Evolutionary conservation across 2,329 filamentous ascomycete species (phyloP).

Genomic region (Pseudogymnoascus sp.): DNA sequence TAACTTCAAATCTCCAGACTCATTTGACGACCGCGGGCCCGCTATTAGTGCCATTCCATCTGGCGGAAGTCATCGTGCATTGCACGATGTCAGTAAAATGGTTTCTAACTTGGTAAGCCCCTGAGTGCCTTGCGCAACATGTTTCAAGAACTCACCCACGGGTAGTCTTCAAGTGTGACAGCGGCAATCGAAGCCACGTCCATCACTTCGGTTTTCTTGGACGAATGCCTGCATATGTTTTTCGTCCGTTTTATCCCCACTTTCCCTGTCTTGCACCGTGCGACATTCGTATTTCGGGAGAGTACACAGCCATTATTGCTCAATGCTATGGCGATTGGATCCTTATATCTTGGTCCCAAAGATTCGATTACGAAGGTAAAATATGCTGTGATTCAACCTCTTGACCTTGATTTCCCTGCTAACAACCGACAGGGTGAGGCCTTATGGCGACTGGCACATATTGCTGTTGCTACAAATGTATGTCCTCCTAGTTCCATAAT

Average conservation of each 20-base stretch:
- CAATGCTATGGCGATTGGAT: slow-evolving; percentile 40
- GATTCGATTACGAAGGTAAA: slow-evolving; percentile 34
- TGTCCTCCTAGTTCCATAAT: background rate
- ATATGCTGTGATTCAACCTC: background rate
- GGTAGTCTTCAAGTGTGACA: slow-evolving; percentile 36
- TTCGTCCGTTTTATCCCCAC: slow-evolving; percentile 39
- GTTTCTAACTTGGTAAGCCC: slow-evolving; percentile 34
- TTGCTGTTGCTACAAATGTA: slow-evolving; percentile 37
- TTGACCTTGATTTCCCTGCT: background rate
- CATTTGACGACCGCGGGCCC: slow-evolving; percentile 32
- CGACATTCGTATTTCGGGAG: slow-evolving; percentile 38
- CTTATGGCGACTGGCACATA: slow-evolving; percentile 38
- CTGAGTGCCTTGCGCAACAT: too few relatives aligned
- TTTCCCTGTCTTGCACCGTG: slow-evolving; percentile 38
- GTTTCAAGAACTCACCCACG: background rate
- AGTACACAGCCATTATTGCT: slow-evolving; percentile 37
- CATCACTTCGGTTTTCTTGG: slow-evolving; percentile 39
- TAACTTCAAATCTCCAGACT: slow-evolving; percentile 26
- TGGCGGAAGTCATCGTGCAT: slow-evolving; percentile 36
- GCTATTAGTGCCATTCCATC: slow-evolving; percentile 34
- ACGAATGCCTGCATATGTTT: slow-evolving; percentile 41
- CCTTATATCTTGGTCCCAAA: slow-evolving; percentile 38
- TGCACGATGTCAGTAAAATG: slow-evolving; percentile 40
- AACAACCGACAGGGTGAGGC: slow-evolving; percentile 31
- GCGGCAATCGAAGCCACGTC: slow-evolving; percentile 37